phyloP scores from a whole-genome alignment of 192 early-diverging fungal species.

The Gigaspora rosea region DNA sequence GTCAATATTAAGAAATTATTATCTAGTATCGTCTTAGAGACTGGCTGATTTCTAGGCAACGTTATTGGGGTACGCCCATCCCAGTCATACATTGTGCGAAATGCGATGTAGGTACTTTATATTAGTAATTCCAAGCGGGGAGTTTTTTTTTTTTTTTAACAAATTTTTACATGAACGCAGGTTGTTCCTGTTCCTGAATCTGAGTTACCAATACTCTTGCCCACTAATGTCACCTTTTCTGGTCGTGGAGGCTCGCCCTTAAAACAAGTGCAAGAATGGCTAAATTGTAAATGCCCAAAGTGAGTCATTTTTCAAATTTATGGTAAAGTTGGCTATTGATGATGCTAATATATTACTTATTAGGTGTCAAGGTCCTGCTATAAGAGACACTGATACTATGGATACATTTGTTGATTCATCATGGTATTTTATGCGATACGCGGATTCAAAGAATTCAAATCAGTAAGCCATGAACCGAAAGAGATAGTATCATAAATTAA shows the following conservation, averaged over 20 bases:
- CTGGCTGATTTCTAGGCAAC: conserved; percentile 94
- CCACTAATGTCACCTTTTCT: conserved; percentile 56
- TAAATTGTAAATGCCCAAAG: conserved; percentile 77
- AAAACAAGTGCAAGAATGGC: conserved; percentile 62
- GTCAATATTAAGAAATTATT: conserved; percentile 15
- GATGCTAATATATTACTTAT: neutral
- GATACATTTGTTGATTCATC: conserved; percentile 98
- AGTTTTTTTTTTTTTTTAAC: no score
- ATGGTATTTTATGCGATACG: conserved; percentile 92
- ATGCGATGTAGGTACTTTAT: conserved; percentile 60
- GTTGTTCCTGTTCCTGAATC: conserved; percentile 79
- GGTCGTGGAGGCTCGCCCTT: conserved; percentile 74
- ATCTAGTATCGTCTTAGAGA: conserved; percentile 83
- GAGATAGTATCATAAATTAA: no score
- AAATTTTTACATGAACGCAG: conserved; percentile 25
- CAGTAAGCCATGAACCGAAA: conserved; percentile 34
- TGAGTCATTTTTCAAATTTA: conserved; percentile 37
- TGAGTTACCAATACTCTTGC: conserved; percentile 79
- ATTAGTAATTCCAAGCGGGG: conserved; percentile 8
- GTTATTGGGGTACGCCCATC: conserved; percentile 97
- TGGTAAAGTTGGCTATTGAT: neutral
- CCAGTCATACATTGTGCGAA: conserved; percentile 85
- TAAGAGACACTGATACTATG: conserved; percentile 91
- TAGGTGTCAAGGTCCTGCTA: conserved; percentile 71
- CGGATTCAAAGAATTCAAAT: conserved; percentile 71